Evolutionary conservation across 371 early-diverging fungal species (phyloP).

Genomic region (Rhizomucor miehei): DNA sequence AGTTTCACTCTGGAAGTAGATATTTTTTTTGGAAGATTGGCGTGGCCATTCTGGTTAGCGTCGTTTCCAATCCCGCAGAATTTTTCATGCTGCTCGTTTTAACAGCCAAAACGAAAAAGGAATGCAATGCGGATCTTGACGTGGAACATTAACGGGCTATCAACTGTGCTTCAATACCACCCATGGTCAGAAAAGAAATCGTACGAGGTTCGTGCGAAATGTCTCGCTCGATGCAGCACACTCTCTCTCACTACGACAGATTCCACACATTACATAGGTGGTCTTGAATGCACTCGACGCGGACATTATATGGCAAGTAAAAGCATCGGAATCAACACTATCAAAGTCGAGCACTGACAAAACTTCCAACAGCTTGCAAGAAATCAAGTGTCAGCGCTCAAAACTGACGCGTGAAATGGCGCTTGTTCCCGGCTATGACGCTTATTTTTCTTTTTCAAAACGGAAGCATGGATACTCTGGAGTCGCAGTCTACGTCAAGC

Average conservation of each 20-base stretch:
- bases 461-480: constrained; percentile 72
- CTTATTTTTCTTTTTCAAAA: constrained; percentile 69
- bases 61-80: background rate
- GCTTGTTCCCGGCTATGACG: constrained; percentile 70
- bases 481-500: constrained; percentile 68
- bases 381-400: constrained; percentile 67
- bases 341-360: background rate
- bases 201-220: constrained; percentile 39
- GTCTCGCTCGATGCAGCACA: no score
- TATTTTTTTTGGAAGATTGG: no score
- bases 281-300: constrained; percentile 58
- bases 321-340: background rate
- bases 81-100: constrained; percentile 7
- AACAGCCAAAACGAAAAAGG: no score
- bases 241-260: background rate
- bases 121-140: constrained; percentile 54
- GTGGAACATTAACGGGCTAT: constrained; percentile 68
- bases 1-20: no score
- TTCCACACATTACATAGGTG: constrained; percentile 23
- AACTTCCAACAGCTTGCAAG: constrained; percentile 60
- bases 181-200: constrained; percentile 54
- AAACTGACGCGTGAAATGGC: constrained; percentile 61
- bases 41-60: no score
- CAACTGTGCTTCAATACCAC: constrained; percentile 57
- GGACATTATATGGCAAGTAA: constrained; percentile 66